Conservation (phyloP, 1,284 basidiomycete species). For the Fomitiporia mediterranea region DNA sequence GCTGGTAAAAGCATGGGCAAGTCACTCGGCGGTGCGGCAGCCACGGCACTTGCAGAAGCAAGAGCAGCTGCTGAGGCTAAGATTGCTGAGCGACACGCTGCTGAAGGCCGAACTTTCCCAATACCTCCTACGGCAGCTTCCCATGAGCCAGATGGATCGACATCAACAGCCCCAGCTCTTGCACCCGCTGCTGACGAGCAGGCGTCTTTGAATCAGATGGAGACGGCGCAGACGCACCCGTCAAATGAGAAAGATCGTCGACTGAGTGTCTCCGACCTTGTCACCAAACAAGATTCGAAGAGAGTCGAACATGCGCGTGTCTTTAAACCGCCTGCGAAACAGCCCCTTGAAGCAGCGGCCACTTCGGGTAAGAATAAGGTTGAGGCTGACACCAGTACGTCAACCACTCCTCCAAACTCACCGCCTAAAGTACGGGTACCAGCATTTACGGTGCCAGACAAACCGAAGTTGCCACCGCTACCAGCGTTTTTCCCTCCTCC, state of each 20-base stretch:
- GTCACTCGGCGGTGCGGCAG: slow-evolving; percentile 56
- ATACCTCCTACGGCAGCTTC: slow-evolving; percentile 18
- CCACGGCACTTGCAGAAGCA: slow-evolving; percentile 62
- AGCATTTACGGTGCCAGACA: slow-evolving; percentile 43
- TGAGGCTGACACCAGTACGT: slow-evolving; percentile 32
- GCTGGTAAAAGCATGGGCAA: slow-evolving; percentile 57
- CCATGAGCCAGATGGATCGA: neutral
- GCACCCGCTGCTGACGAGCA: too few relatives aligned
- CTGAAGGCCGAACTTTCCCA: slow-evolving; percentile 36
- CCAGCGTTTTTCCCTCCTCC: slow-evolving; percentile 44
- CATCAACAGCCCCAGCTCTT: slow-evolving; percentile 1
- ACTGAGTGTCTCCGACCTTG: slow-evolving; percentile 53
- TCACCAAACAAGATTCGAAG: slow-evolving; percentile 28
- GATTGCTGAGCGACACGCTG: slow-evolving; percentile 51
- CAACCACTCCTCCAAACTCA: slow-evolving; percentile 58
- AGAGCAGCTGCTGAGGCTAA: slow-evolving; percentile 65
- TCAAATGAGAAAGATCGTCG: slow-evolving; percentile 32
- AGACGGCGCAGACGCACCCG: neutral
- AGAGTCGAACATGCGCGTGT: slow-evolving; percentile 3
- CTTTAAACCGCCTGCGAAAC: slow-evolving; percentile 15
- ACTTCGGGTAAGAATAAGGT: neutral
- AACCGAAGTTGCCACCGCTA: slow-evolving; percentile 41
- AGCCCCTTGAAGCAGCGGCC: neutral
- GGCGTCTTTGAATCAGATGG: neutral
- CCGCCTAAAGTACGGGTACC: slow-evolving; percentile 31